Conservation (phyloP, 768 basidiomycete species). For the Lanmaoa rubissima region DNA sequence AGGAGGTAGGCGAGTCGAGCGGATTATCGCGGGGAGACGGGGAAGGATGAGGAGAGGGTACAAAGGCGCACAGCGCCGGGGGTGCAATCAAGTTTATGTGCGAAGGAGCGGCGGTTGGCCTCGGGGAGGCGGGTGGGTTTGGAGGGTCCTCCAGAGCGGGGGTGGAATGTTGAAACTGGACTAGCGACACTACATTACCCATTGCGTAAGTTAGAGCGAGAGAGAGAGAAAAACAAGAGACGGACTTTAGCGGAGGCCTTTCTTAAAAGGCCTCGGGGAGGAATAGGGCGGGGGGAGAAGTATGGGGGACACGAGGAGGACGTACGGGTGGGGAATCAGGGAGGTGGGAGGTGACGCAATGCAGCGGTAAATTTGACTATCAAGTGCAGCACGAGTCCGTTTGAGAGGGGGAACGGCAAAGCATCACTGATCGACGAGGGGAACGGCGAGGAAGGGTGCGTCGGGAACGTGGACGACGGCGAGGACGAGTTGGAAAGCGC, state of each 20-base stretch:
- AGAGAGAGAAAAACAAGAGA: constrained; percentile 2
- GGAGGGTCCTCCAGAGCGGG: constrained; percentile 16
- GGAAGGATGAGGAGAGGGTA: constrained; percentile 33
- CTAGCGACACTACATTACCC: constrained; percentile 34
- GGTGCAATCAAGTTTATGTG: constrained; percentile 35
- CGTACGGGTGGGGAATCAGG: constrained; percentile 19
- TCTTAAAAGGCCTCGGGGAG: constrained; percentile 21
- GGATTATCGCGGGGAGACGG: constrained; percentile 37
- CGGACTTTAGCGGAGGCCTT: constrained; percentile 24
- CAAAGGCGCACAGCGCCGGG: constrained; percentile 31
- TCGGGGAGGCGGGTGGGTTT: constrained; percentile 11
- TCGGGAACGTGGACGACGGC: constrained; percentile 24
- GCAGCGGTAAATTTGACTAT: constrained; percentile 9
- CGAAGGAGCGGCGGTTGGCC: constrained; percentile 28
- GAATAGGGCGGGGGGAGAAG: constrained; percentile 29
- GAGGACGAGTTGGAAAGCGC: constrained; percentile 4
- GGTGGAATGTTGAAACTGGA: constrained; percentile 27
- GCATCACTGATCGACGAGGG: constrained; percentile 16
- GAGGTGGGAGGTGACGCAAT: constrained; percentile 26
- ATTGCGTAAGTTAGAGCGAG: constrained; percentile 17
- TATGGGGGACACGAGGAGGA: constrained; percentile 31
- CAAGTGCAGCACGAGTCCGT: constrained; percentile 19
- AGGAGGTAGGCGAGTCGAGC: constrained; percentile 36
- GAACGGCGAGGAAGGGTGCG: constrained; percentile 9
- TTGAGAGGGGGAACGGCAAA: neutral